These are phyloP conservation scores for Fraxinus anomala DNA, from an alignment of 257 asterid genomes.

Conservation along the genomic window DNA sequence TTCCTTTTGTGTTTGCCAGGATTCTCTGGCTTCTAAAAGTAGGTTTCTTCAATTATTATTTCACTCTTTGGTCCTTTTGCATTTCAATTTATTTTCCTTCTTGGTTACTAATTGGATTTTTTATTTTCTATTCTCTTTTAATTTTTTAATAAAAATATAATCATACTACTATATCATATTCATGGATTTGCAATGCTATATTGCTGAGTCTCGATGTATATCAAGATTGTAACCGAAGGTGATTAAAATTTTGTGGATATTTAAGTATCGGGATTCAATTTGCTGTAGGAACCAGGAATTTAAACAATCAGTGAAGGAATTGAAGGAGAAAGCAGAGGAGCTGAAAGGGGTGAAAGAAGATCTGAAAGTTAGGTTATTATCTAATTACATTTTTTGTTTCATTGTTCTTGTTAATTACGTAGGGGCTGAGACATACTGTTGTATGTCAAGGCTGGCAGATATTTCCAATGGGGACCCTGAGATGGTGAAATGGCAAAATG, in stretches of 20 bases:
- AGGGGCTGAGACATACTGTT: conserved; percentile 94
- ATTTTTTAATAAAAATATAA: neutral
- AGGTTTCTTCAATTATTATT: neutral
- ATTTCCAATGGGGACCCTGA: conserved; percentile 80
- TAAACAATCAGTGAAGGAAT: conserved; percentile 66
- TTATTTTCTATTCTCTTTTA: neutral
- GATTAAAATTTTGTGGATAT: neutral
- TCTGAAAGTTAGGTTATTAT: conserved; percentile 69
- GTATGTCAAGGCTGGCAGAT: conserved; percentile 99
- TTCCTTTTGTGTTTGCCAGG: neutral
- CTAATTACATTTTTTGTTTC: conserved; percentile 15
- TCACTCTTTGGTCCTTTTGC: neutral
- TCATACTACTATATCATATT: neutral
- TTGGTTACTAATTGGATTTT: neutral
- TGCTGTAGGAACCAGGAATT: conserved; percentile 67
- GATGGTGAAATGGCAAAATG: conserved; percentile 95
- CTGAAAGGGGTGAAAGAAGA: conserved; percentile 75
- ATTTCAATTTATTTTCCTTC: neutral
- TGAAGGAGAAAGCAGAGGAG: conserved; percentile 77
- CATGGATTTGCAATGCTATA: neutral
- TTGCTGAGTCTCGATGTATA: neutral
- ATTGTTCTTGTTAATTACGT: conserved; percentile 33
- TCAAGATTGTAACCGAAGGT: neutral
- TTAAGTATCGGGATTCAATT: conserved; percentile 21
- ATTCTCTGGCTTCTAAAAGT: neutral